phyloP scores from a whole-genome alignment of 179 eudicot species.

The Carnegiea gigantea region DNA sequence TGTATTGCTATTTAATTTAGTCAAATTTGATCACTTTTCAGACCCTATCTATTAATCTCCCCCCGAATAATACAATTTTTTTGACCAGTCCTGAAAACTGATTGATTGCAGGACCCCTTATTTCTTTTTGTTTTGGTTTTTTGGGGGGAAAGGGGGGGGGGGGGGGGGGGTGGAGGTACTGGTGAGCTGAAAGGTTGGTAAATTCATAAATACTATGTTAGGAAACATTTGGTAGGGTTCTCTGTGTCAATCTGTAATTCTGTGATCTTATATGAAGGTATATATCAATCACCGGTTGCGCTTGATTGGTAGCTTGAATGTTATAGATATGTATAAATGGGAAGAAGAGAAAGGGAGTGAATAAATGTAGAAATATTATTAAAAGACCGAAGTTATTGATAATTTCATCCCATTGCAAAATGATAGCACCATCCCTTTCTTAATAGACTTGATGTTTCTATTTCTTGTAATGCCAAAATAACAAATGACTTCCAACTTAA shows the following conservation, averaged over 20 bases:
- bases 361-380: too few species aligned
- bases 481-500: too few species aligned
- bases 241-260: not conserved
- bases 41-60: not conserved
- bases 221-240: not conserved
- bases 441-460: too few species aligned
- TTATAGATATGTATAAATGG: not conserved
- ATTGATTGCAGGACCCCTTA: not conserved
- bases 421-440: too few species aligned
- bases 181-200: not conserved
- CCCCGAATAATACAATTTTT: not conserved
- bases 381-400: not conserved
- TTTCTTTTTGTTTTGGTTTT: too few species aligned
- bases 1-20: conserved; percentile 14
- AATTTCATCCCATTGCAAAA: too few species aligned
- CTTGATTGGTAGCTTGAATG: not conserved
- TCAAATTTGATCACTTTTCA: conserved; percentile 19
- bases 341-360: not conserved
- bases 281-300: not conserved
- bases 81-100: conserved; percentile 12
- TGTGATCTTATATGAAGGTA: not conserved
- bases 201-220: not conserved
- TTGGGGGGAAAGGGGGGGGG: too few species aligned
- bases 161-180: too few species aligned
- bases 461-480: too few species aligned